Conservation (phyloP, 1,139 yeast species). For the Petasospora fabianii region DNA sequence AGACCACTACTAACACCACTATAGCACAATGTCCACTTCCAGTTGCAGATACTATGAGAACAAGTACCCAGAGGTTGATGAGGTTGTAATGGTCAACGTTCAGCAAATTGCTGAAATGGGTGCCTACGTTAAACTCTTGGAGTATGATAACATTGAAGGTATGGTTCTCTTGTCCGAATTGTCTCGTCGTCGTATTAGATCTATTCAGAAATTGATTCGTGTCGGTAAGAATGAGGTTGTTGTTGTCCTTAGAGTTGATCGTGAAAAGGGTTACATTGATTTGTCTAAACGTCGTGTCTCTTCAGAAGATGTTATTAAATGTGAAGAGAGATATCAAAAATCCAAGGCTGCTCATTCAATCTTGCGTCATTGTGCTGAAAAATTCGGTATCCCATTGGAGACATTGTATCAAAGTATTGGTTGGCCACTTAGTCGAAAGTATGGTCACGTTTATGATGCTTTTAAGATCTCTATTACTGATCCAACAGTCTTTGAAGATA, state of each 20-base stretch:
- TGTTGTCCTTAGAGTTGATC: slow-evolving; percentile 97
- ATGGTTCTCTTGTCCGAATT: slow-evolving; percentile 95
- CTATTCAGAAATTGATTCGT: slow-evolving; percentile 94
- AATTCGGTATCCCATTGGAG: slow-evolving; percentile 84
- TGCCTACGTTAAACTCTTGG: slow-evolving; percentile 91
- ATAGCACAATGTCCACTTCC: slow-evolving; percentile 74
- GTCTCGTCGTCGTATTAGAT: slow-evolving; percentile 97
- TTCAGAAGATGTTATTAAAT: slow-evolving; percentile 94
- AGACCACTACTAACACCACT: too few relatives aligned
- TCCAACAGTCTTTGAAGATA: slow-evolving; percentile 78
- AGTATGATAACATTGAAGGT: slow-evolving; percentile 97
- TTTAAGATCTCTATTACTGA: slow-evolving; percentile 95
- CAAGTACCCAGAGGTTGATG: slow-evolving; percentile 98
- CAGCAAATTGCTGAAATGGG: slow-evolving; percentile 99
- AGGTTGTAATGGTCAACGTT: slow-evolving; percentile 97
- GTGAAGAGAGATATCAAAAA: slow-evolving; percentile 97
- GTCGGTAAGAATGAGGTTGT: slow-evolving; percentile 99
- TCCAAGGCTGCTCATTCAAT: slow-evolving; percentile 97
- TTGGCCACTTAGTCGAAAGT: slow-evolving; percentile 95
- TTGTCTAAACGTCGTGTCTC: slow-evolving; percentile 96
- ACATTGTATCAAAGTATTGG: slow-evolving; percentile 83
- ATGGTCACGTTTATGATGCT: slow-evolving; percentile 97
- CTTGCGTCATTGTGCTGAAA: slow-evolving; percentile 97
- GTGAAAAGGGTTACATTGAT: slow-evolving; percentile 97
- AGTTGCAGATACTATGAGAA: slow-evolving; percentile 97